Evolutionary conservation across 768 basidiomycete species (phyloP), one percentile per base, ranked within the genome.

Genomic region (Lenzites betulinus): DNA sequence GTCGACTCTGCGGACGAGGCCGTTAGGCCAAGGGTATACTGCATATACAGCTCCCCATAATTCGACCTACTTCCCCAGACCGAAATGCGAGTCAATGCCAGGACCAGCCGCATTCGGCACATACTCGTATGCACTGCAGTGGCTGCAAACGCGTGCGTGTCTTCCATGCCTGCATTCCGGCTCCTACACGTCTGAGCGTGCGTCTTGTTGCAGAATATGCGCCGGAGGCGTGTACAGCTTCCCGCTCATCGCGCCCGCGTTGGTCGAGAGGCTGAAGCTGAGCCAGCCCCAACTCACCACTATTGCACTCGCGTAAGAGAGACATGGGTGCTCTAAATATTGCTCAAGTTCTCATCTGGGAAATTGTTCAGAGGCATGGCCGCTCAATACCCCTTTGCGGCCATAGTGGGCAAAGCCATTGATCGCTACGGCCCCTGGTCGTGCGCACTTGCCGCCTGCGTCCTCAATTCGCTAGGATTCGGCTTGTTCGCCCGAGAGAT

Each of bases 151-250:
- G 86, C 84, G 87, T 89, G 67, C 39, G 85, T 78, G 42, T 8
- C 38, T 36, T 11, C n/a, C n/a, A 43, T 39, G 28, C 22, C 26
- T 26, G 4, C 51, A 23, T 39, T 18, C 13, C 16, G 22, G 20
- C 22, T 22, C 20, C 23, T n/a, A 25, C 44, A 13, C 42, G 20
- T 23, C 26, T 1, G 22, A 51, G 28, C 22, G 16, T 60, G 28
- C 26, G 18, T 38, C 18, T 13, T 30, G 23, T 12, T 28, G 18
- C 38, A 92, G 90, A n/a, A 72, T 92, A 62, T 87, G 80, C 63
- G 88, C 89, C 0, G 90, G 90, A n/a, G 89, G 87, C 33, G 81
- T 93, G 60, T 91, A 90, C 75, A 87, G 82, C 47, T 92, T 93
- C 68, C 89, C 92, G 20, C 77, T 93, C 6, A 74, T 92, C 41